Evolutionary conservation across 139 green algal genomes (phyloP).

Genomic region (Tetraselmis striata): DNA sequence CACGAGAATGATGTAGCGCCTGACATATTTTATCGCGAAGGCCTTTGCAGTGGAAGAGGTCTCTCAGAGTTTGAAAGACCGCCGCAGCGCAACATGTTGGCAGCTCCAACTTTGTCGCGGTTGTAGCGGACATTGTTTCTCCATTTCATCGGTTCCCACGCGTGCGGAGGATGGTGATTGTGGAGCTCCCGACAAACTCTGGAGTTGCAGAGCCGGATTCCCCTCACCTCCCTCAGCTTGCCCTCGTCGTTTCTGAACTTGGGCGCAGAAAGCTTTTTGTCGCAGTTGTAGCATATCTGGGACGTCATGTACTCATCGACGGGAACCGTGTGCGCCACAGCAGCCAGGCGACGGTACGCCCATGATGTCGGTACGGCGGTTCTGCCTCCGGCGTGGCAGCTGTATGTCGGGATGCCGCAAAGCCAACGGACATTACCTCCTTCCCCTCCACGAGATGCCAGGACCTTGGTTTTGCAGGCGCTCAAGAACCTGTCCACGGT

Average conservation of each 20-base stretch:
- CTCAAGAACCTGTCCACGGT: background rate
- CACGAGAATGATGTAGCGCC: background rate
- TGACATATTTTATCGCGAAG: background rate
- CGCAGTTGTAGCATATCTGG: background rate
- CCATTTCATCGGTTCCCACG: background rate
- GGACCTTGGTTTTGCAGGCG: background rate
- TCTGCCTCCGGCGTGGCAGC: background rate
- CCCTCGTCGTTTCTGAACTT: background rate
- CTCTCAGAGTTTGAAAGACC: background rate
- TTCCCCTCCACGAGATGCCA: background rate
- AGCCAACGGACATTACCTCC: background rate
- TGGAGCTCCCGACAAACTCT: background rate
- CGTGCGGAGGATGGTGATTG: background rate
- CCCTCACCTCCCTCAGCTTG: background rate
- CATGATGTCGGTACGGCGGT: background rate
- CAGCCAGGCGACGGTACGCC: background rate
- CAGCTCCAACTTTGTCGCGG: background rate
- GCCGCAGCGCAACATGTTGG: background rate
- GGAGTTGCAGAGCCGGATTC: background rate
- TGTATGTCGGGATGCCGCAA: background rate
- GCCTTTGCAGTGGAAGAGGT: background rate
- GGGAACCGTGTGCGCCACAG: background rate
- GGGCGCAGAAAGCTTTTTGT: background rate
- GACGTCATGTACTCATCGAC: background rate
- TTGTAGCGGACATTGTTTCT: background rate